Percentiles rank a stretch among this genome's conserved stretches.
Evolutionary conservation across 257 asterid species (phyloP).

Genomic region (Apocynum venetum): DNA sequence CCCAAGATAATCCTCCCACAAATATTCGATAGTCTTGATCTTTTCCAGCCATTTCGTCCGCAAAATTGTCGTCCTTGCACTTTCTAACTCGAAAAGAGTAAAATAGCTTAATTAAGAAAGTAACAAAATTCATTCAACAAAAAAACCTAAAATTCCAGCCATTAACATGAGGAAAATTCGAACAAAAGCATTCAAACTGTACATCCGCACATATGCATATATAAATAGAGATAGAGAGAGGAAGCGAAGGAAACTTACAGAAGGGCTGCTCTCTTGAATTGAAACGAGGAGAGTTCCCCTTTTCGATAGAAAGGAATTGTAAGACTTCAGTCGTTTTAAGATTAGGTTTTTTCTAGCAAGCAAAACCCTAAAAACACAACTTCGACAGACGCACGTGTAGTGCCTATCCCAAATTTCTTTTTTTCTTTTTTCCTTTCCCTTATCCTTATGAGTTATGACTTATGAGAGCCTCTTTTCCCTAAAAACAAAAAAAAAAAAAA

Average conservation of each 20-base stretch:
- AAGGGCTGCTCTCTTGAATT: neutral
- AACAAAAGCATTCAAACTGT: neutral
- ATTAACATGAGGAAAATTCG: neutral
- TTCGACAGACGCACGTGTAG: too few species aligned
- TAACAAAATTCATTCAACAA: neutral
- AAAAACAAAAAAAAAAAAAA: too few species aligned
- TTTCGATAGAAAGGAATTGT: neutral
- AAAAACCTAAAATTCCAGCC: neutral
- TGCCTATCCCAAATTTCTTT: too few species aligned
- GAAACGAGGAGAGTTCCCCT: neutral
- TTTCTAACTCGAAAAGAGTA: neutral
- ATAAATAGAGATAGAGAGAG: too few species aligned
- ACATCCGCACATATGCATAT: neutral
- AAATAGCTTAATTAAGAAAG: neutral
- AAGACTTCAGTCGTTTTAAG: too few species aligned
- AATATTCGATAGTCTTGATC: slow-evolving; percentile 82
- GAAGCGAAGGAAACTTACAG: too few species aligned
- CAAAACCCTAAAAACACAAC: neutral
- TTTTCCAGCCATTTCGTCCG: slow-evolving; percentile 50
- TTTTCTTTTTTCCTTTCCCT: too few species aligned
- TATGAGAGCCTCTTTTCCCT: too few species aligned
- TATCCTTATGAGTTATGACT: too few species aligned
- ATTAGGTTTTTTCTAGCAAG: neutral
- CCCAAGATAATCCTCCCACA: slow-evolving; percentile 87
- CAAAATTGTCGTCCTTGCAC: too few species aligned